Evolutionary conservation across 192 early-diverging fungal genomes (phyloP), one percentile per base, ranked within the genome.

Genomic region (Coemansia reversa): DNA sequence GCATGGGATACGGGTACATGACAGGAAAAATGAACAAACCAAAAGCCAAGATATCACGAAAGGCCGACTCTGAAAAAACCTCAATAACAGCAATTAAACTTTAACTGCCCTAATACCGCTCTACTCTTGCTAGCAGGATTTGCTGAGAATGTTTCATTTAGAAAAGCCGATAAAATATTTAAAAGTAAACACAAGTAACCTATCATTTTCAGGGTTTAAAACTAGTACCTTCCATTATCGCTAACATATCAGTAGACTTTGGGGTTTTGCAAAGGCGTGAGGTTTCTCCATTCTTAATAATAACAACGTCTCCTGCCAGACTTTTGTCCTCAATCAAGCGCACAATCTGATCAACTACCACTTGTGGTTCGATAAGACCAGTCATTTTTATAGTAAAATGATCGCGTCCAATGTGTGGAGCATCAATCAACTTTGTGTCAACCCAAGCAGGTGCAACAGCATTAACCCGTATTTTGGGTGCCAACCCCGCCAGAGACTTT

Each of bases 1-100:
- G 86, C 50, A 92, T 93, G 89, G 88, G 86, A 52, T 72, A 78
- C 5, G 73, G 67, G 1, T 73, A 62, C 28, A 79, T 79, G 76
- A 51, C 66, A 3, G 50, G n/a, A 2, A 35, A 35, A 2, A 78
- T 78, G 75, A 20, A 28, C 12, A 60, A 33, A 3, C 75, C 70
- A 14, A 42, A 57, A 6, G 63, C 66, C 2, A 59, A n/a, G 22
- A 65, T 78, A 35, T 78, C 75, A 22, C 65, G 75, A 5, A 78
- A 72, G 20, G 2, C 66, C 0, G 62, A 65, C 7, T 4, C 58
- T 1, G 54, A 49, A 0, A 20, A 45, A 6, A 30, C 61, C 0
- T 16, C 42, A 18, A 54, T 77, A 5, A 20, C 61, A 14, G 75
- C 75, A 4, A 62, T 59, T 12, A 51, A 53, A 6, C 54, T 77